A percentile compares a stretch with the other conserved stretches of the same genome.
phyloP scores from a whole-genome alignment of 495 filamentous ascomycete genomes.

The Annulohypoxylon stygium region DNA sequence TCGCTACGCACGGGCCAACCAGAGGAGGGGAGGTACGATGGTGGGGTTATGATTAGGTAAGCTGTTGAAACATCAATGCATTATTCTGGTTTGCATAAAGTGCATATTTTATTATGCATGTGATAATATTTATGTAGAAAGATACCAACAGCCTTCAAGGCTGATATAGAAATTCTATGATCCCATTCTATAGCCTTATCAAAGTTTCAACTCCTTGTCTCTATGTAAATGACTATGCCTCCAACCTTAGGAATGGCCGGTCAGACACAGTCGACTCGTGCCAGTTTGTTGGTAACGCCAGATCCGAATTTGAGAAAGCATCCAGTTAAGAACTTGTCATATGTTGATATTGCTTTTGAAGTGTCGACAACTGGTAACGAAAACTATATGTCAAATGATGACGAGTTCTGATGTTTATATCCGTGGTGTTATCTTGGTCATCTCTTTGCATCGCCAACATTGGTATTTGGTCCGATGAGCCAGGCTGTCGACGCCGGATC shows the following conservation, averaged over 20 bases:
- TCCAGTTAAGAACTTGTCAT: background rate
- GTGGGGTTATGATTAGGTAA: background rate
- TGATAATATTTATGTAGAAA: background rate
- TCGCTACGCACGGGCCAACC: conserved; percentile 30
- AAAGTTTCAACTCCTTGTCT: background rate
- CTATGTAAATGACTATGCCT: conserved; percentile 4
- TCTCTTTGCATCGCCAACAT: conserved; percentile 59
- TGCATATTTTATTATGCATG: background rate
- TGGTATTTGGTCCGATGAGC: conserved; percentile 50
- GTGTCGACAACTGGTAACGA: background rate
- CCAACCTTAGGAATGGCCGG: background rate
- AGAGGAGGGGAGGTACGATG: background rate
- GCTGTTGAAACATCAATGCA: background rate
- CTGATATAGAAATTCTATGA: background rate
- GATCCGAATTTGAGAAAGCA: background rate
- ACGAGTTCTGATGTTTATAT: background rate
- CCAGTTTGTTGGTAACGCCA: background rate
- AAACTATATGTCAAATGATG: background rate
- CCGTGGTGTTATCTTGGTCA: conserved; percentile 30
- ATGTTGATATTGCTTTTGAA: conserved; percentile 7
- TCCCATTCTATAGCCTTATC: background rate
- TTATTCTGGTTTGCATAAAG: too few species aligned
- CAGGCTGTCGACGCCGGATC: conserved; percentile 49
- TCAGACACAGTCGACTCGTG: background rate
- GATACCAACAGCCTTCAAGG: too few species aligned